Conservation (phyloP, 2,329 filamentous ascomycete genomes). For the Fusarium virguliforme region DNA sequence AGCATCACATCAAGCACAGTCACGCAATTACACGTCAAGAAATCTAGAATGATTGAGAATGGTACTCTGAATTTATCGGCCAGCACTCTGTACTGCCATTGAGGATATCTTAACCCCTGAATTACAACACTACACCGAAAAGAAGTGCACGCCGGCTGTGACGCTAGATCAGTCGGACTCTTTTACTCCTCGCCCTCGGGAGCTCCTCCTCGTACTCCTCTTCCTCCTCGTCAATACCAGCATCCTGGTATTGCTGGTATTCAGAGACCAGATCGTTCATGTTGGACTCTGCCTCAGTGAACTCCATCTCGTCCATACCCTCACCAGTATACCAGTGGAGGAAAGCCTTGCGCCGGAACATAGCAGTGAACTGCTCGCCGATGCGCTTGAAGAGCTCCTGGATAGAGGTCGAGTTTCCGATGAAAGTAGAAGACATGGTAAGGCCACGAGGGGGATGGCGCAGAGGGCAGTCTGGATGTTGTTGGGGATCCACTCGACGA, state of each 20-base stretch:
- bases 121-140: slow-evolving; percentile 56
- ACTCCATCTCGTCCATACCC: slow-evolving; percentile 99
- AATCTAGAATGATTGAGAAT: slow-evolving; percentile 38
- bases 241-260: slow-evolving; percentile 99
- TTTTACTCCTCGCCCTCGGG: slow-evolving; percentile 77
- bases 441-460: slow-evolving; percentile 98
- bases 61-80: slow-evolving; percentile 53
- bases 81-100: slow-evolving; percentile 55
- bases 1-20: not conserved
- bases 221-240: slow-evolving; percentile 96
- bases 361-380: slow-evolving; percentile 99
- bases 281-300: slow-evolving; percentile 99
- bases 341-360: slow-evolving; percentile 99
- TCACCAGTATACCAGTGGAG: slow-evolving; percentile 99
- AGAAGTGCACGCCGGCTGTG: slow-evolving; percentile 53
- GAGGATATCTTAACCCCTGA: slow-evolving; percentile 61
- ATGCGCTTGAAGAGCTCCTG: slow-evolving; percentile 99
- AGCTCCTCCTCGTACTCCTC: slow-evolving; percentile 94
- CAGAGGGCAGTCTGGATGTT: slow-evolving; percentile 99
- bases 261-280: slow-evolving; percentile 99
- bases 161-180: slow-evolving; percentile 32
- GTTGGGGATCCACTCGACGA: slow-evolving; percentile 99
- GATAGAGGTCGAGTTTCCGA: slow-evolving; percentile 99
- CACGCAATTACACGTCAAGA: not conserved
- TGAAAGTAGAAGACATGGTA: slow-evolving; percentile 99